phyloP scores from a whole-genome alignment of 1,139 yeast species.

The Magnusiomyces ingens region DNA sequence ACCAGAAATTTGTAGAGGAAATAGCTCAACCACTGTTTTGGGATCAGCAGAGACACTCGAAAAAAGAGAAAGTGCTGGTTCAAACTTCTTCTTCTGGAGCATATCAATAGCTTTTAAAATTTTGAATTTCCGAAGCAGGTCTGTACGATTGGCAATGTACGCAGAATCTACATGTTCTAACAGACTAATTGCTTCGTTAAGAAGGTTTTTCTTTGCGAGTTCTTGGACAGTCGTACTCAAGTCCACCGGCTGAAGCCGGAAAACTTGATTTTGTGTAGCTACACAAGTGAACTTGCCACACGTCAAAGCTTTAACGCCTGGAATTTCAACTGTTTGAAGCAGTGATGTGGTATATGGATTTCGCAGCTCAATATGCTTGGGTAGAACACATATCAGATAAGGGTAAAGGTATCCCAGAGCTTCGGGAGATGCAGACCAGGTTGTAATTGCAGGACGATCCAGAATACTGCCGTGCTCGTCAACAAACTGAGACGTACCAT shows the following conservation, averaged over 20 bases:
- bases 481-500: constrained; percentile 20
- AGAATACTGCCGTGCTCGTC: constrained; percentile 21
- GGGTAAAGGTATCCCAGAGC: constrained; percentile 30
- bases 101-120: constrained; percentile 37
- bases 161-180: constrained; percentile 34
- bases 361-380: constrained; percentile 25
- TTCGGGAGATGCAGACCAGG: constrained; percentile 24
- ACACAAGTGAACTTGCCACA: constrained; percentile 22
- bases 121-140: constrained; percentile 40
- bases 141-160: constrained; percentile 30
- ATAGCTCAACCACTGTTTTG: constrained; percentile 40
- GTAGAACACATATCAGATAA: constrained; percentile 27
- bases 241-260: constrained; percentile 23
- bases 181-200: constrained; percentile 41
- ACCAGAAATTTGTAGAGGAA: constrained; percentile 37
- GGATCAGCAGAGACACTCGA: constrained; percentile 55
- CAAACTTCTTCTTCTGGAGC: constrained; percentile 32
- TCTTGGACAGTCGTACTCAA: constrained; percentile 31
- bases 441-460: constrained; percentile 18
- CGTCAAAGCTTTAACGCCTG: constrained; percentile 21
- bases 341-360: constrained; percentile 30
- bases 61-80: constrained; percentile 41
- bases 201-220: constrained; percentile 21
- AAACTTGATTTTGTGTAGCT: constrained; percentile 26
- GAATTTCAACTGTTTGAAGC: constrained; percentile 23